A percentile compares a stretch with the other conserved stretches of the same genome.
Evolutionary conservation across 352 stramenopile species (phyloP).

Genomic region (Phytopythium vexans): DNA sequence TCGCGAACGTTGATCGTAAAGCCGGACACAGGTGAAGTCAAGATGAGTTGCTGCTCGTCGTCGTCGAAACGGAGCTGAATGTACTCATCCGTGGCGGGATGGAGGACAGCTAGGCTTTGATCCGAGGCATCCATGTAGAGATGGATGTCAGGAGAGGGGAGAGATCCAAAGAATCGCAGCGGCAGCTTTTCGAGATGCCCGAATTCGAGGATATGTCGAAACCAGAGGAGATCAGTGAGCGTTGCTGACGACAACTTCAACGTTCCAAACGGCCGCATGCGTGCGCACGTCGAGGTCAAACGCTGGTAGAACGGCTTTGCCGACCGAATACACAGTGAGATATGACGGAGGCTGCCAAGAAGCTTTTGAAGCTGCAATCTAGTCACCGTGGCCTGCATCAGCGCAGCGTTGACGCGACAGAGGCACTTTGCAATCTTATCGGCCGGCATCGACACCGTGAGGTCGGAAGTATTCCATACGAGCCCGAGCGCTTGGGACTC

Average conservation of each 20-base stretch:
- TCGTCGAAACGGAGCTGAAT: constrained; percentile 9
- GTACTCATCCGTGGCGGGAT: constrained; percentile 7
- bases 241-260: too few species aligned
- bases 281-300: not conserved
- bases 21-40: not conserved
- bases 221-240: constrained; percentile 2
- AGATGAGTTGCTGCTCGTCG: not conserved
- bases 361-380: not conserved
- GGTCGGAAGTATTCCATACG: constrained; percentile 5
- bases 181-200: constrained; percentile 8
- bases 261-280: too few species aligned
- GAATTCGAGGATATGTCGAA: constrained; percentile 1
- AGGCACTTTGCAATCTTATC: constrained; percentile 11
- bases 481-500: constrained; percentile 8
- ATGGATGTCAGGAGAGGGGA: not conserved
- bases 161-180: constrained; percentile 6
- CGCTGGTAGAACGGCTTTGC: not conserved
- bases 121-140: constrained; percentile 14
- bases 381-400: too few species aligned
- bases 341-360: constrained; percentile 1
- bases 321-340: not conserved
- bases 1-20: constrained; percentile 15
- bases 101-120: constrained; percentile 1
- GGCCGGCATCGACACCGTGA: constrained; percentile 10
- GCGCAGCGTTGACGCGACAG: not conserved